These are phyloP conservation scores for Taphrina communis DNA, from an alignment of 1,139 yeast species.

Conservation along the genomic window DNA sequence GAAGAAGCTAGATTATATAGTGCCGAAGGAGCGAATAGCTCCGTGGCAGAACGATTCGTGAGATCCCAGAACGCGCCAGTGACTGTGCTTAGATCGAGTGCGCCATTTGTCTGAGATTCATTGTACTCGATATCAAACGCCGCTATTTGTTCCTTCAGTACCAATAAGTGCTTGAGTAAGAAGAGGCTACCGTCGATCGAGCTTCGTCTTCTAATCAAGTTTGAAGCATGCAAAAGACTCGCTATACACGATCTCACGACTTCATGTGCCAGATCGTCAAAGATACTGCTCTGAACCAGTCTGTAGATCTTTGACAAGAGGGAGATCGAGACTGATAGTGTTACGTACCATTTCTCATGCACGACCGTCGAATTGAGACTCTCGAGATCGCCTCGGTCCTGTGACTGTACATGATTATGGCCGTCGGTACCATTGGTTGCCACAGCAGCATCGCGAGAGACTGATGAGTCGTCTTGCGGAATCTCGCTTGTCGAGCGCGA, in stretches of 20 bases:
- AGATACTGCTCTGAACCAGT: constrained; percentile 70
- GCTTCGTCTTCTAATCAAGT: constrained; percentile 54
- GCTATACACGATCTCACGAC: constrained; percentile 78
- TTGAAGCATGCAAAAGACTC: constrained; percentile 63
- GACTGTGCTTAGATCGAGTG: constrained; percentile 79
- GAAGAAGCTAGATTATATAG: constrained; percentile 32
- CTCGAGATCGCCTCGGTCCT: constrained; percentile 9
- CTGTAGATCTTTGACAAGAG: constrained; percentile 80
- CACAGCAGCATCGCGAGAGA: not conserved
- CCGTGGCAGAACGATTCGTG: constrained; percentile 24
- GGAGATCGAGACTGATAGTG: constrained; percentile 72
- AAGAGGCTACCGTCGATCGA: constrained; percentile 67
- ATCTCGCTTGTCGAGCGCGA: not conserved
- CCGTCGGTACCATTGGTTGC: not conserved
- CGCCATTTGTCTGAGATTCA: constrained; percentile 62
- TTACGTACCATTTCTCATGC: constrained; percentile 62
- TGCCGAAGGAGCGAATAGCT: constrained; percentile 22
- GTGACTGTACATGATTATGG: not conserved
- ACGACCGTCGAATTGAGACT: constrained; percentile 24
- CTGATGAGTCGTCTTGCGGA: not conserved
- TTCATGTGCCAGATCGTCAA: constrained; percentile 88
- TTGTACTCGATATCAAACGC: constrained; percentile 81
- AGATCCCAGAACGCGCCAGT: constrained; percentile 36
- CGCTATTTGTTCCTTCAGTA: constrained; percentile 71
- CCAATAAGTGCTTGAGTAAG: constrained; percentile 71